Evolutionary conservation across 129 eudicot genomes (phyloP).

Genomic region (Saposhnikovia divaricata): DNA sequence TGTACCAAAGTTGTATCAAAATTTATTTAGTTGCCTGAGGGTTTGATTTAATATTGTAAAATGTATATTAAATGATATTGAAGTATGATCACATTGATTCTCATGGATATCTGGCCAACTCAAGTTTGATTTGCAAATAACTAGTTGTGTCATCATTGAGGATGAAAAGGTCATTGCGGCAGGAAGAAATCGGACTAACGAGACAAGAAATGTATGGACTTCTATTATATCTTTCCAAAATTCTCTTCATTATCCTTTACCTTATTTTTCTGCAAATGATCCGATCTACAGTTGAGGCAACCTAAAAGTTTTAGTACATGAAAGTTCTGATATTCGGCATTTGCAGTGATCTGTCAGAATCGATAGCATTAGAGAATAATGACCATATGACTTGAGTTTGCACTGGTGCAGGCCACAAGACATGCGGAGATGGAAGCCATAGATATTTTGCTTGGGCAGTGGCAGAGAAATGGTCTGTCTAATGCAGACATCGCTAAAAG

Average conservation of each 20-base stretch:
- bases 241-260: conserved; percentile 6
- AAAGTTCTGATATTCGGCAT: background rate
- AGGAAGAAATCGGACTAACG: conserved; percentile 76
- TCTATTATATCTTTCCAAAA: background rate
- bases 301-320: background rate
- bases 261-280: background rate
- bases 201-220: conserved; percentile 63
- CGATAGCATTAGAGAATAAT: background rate
- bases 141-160: conserved; percentile 71
- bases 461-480: conserved; percentile 35
- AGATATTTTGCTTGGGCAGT: conserved; percentile 55
- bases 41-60: background rate
- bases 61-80: background rate
- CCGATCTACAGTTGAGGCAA: background rate
- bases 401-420: conserved; percentile 54
- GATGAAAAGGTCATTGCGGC: conserved; percentile 64
- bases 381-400: conserved; percentile 7
- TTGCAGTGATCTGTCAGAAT: background rate
- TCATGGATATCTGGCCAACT: conserved; percentile 1
- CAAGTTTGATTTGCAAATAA: conserved; percentile 4
- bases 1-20: background rate
- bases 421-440: conserved; percentile 90
- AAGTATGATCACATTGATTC: background rate
- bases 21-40: background rate
- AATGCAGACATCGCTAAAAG: conserved; percentile 24